A percentile compares a stretch with the other conserved stretches of the same genome.
Conservation (phyloP, 345 rosid species). For the Theobroma cacao region DNA sequence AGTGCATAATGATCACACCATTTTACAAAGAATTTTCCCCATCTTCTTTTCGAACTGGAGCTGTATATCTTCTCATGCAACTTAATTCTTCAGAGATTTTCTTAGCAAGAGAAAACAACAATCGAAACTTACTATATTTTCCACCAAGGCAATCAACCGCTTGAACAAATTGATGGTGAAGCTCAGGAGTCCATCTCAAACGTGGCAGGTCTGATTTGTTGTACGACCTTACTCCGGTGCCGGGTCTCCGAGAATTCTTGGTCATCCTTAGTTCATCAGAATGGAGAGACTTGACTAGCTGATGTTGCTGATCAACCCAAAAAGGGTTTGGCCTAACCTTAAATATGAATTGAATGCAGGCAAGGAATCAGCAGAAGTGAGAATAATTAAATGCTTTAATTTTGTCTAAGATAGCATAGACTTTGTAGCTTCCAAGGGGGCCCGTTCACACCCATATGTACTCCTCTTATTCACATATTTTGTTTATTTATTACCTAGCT, state of each 20-base stretch:
- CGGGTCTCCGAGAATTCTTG: background rate
- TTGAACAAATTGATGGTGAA: constrained; percentile 37
- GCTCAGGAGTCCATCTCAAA: constrained; percentile 46
- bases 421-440: too few species aligned
- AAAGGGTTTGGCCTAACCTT: background rate
- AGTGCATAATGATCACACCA: background rate
- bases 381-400: too few species aligned
- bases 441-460: too few species aligned
- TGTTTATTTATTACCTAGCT: too few species aligned
- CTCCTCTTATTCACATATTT: too few species aligned
- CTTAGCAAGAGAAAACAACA: background rate
- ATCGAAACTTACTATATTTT: constrained; percentile 35
- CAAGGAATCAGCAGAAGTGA: too few species aligned
- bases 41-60: background rate
- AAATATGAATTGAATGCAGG: too few species aligned
- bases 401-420: too few species aligned
- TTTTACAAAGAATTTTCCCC: too few species aligned
- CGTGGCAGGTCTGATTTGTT: constrained; percentile 43
- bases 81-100: background rate
- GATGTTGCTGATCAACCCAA: background rate
- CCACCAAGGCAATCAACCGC: constrained; percentile 44
- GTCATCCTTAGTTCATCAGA: background rate
- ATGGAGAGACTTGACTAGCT: background rate
- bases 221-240: constrained; percentile 31
- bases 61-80: background rate